Base-by-base conservation (phyloP, 2,329 filamentous ascomycete genomes). In the Xylariaceae sp. region DNA sequence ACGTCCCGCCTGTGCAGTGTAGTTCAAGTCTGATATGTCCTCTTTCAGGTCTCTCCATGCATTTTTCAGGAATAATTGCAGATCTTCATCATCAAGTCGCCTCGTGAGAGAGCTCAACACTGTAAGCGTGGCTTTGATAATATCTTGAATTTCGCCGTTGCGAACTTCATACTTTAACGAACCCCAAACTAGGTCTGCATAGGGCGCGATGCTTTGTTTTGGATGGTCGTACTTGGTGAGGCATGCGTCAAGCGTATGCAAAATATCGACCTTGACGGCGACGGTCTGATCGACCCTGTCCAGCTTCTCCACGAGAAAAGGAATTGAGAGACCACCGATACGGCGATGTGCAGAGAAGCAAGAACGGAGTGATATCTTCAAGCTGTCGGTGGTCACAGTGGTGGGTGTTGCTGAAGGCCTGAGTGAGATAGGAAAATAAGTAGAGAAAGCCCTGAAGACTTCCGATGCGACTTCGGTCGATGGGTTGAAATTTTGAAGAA, bases 101-200 rank as follows among this genome's bases (percentile, higher is more conserved):
- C 67, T 71, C 0, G 78, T 71, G 2, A 83, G 70, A 9, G 77
- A 71, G 32, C 76, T 74, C 49, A 84, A 74, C 3, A 80, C 78
- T 43, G 77, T 76, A 15, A 84, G 68, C 0, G 80, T 83, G 2
- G 76, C 76, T 63, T 80, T 77, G 13, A 83, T 79, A 0, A 76
- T 76, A 56, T 83, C 81, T 55, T 79, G 75, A 8, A 80, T 74
- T 55, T 84, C 81, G 12, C 81, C 81, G 50, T 84, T 83, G 32
- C 81, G 77, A 12, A 84, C 81, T 58, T 84, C 81, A 56, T 82
- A 84, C 63, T 84, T 84, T 44, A 84, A 75, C n/a, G 80, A 80
- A 29, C 73, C 72, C 81, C 81, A 84, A 44, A 83, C 75, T 42
- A 76, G 73, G 47, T 76, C 71, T 16, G 74, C 69, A 46, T 78